A percentile compares a stretch with the other conserved stretches of the same genome.
These are phyloP conservation scores for Solanum virginianum DNA, from an alignment of 257 asterid species.

Conservation along the genomic window DNA sequence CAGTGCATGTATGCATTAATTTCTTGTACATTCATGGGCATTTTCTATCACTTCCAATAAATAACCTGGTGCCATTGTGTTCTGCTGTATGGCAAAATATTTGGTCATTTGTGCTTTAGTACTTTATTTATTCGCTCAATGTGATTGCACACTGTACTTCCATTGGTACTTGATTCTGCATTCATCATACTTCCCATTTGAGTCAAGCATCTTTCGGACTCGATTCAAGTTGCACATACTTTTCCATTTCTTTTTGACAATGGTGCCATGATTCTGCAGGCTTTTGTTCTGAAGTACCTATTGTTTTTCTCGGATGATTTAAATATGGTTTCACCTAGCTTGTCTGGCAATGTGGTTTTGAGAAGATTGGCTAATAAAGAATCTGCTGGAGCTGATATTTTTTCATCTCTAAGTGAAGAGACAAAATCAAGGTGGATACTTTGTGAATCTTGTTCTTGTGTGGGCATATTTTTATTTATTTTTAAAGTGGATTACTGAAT, in stretches of 20 bases:
- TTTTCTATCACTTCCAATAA: neutral
- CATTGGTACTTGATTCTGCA: neutral
- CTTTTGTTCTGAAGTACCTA: conserved; percentile 85
- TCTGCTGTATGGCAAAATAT: neutral
- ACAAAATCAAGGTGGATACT: conserved; percentile 24
- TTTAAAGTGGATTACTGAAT: neutral
- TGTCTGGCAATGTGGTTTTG: conserved; percentile 14
- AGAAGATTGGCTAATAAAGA: conserved; percentile 30
- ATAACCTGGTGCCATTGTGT: neutral
- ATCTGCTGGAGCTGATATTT: conserved; percentile 45
- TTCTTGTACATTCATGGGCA: neutral
- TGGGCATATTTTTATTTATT: neutral
- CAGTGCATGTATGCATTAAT: neutral
- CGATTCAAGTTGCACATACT: neutral
- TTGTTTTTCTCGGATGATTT: conserved; percentile 50
- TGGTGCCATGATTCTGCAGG: conserved; percentile 49
- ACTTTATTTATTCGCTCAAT: neutral
- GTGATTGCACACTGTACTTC: neutral
- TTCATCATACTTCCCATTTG: neutral
- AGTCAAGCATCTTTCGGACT: neutral
- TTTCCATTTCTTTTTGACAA: conserved; percentile 7
- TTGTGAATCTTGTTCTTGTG: neutral
- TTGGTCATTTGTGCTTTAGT: neutral
- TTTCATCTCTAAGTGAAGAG: conserved; percentile 62
- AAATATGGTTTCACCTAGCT: conserved; percentile 18